Evolutionary conservation across 495 filamentous ascomycete genomes (phyloP).

Genomic region (Chaetomium tenue): DNA sequence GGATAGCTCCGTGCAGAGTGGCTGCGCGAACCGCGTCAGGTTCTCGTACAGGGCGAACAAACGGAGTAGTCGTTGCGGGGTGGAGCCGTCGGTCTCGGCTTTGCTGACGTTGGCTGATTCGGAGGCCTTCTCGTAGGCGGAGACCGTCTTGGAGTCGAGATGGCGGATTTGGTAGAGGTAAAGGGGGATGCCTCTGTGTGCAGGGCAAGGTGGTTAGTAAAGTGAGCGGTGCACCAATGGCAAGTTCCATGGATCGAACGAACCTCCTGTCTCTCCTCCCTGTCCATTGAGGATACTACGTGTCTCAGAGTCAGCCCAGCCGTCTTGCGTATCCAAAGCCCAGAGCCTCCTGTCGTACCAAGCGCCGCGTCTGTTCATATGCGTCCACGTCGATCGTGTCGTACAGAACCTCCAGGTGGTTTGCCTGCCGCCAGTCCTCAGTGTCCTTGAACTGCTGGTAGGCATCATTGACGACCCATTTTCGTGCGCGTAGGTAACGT

Average conservation of each 20-base stretch:
- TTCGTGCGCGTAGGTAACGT: slow-evolving; percentile 76
- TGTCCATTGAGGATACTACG: slow-evolving; percentile 91
- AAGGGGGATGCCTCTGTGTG: slow-evolving; percentile 72
- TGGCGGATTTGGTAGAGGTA: slow-evolving; percentile 85
- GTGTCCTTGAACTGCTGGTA: slow-evolving; percentile 84
- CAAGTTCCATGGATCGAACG: neutral
- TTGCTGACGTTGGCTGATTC: slow-evolving; percentile 52
- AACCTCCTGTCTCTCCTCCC: slow-evolving; percentile 71
- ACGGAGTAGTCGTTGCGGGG: slow-evolving; percentile 66
- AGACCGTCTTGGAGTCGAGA: slow-evolving; percentile 74
- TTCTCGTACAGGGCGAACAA: slow-evolving; percentile 89
- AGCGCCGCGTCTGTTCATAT: slow-evolving; percentile 71
- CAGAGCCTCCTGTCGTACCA: slow-evolving; percentile 53
- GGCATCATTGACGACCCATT: slow-evolving; percentile 69
- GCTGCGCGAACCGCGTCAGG: slow-evolving; percentile 80
- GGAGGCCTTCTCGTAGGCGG: slow-evolving; percentile 67
- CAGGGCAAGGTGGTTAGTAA: neutral
- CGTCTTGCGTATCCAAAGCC: neutral
- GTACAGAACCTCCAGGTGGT: slow-evolving; percentile 70
- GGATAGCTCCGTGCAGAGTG: slow-evolving; percentile 67
- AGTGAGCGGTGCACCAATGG: neutral
- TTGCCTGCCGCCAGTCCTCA: slow-evolving; percentile 80
- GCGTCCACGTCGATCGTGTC: slow-evolving; percentile 76
- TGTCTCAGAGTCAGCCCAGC: slow-evolving; percentile 2
- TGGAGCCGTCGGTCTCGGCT: slow-evolving; percentile 58